Evolutionary conservation across 2,329 filamentous ascomycete genomes (phyloP), one percentile per base, ranked within the genome.

Genomic region (Calonectria leucothoes): DNA sequence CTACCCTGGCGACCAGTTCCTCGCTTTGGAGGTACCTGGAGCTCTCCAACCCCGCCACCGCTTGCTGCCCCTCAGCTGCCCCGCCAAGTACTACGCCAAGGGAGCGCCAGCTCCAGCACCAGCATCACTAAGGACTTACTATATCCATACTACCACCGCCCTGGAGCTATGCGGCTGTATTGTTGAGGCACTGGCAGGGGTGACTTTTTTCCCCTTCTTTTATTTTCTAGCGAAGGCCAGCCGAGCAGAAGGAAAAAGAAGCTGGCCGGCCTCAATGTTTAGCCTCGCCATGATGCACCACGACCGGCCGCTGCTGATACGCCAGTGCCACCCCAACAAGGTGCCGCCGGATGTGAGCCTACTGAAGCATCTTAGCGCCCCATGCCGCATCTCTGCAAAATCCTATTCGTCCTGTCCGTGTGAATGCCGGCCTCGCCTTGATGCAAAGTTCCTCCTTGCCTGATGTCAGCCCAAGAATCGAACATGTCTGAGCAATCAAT

Each of bases 1-100:
- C 52, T 71, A 61, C 70, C 57, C 48, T 69, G 48, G n/a, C n/a
- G n/a, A 59, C 65, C 70, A 59, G 65, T 57, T 72, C 65, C 35
- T 72, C 48, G 61, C 59, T 45, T 61, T 49, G 25, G 49, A n/a
- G 52, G 65, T 71, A 69, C 69, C 69, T 80, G 69, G 78, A 79
- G 78, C 77, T 80, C 72, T 80, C 71, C 69, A 75, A 71, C 76
- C 73, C 75, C 75, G 71, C 75, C 74, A 72, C 71, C 70, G 55
- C 73, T 75, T 75, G 72, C 74, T 78, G 75, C 79, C 77, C 79
- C 78, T 78, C 79, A 80, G 74, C 77, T 80, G 79, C 79, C 78
- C 79, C 79, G 75, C 79, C 77, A 74, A 77, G 72, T 76, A 57
- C 64, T 49, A 66, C 66, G 69, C 74, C 72, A 80, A 74, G 66